These are phyloP conservation scores for Blastobotrys parvus DNA, from an alignment of 805 yeast genomes.

Conservation along the genomic window DNA sequence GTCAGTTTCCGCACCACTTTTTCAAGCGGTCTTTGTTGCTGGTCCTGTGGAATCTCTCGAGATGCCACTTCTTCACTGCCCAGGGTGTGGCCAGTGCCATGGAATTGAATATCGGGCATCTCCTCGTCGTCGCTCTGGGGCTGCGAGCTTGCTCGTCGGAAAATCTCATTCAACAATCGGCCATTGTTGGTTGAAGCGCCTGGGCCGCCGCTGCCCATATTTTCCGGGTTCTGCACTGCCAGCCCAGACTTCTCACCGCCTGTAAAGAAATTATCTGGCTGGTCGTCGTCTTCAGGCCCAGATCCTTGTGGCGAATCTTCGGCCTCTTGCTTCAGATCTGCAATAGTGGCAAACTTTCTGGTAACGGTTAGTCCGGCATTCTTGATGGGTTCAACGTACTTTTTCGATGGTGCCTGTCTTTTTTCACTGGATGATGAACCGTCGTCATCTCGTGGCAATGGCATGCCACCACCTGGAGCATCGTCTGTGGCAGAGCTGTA, in stretches of 20 bases:
- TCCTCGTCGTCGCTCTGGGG: slow-evolving; percentile 8
- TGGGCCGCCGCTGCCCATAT: slow-evolving; percentile 9
- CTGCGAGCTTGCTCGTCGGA: slow-evolving; percentile 25
- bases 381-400: too few relatives aligned
- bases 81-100: slow-evolving; percentile 28
- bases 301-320: slow-evolving; percentile 25
- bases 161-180: slow-evolving; percentile 28
- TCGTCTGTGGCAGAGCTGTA: neutral
- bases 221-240: slow-evolving; percentile 65
- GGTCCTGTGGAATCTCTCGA: slow-evolving; percentile 15
- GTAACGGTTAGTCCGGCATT: too few relatives aligned
- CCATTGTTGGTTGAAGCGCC: slow-evolving; percentile 4
- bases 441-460: slow-evolving; percentile 2
- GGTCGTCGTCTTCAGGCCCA: slow-evolving; percentile 28
- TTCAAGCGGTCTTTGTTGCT: slow-evolving; percentile 22
- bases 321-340: slow-evolving; percentile 21
- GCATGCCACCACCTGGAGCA: neutral
- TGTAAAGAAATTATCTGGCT: slow-evolving; percentile 38
- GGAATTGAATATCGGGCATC: slow-evolving; percentile 22
- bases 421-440: neutral
- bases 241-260: slow-evolving; percentile 68
- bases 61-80: slow-evolving; percentile 25
- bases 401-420: too few relatives aligned
- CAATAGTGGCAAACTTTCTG: slow-evolving; percentile 25
- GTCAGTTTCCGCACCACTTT: slow-evolving; percentile 76